Evolutionary conservation across 495 filamentous ascomycete species (phyloP).

Genomic region (Hypoxylon perforatum): DNA sequence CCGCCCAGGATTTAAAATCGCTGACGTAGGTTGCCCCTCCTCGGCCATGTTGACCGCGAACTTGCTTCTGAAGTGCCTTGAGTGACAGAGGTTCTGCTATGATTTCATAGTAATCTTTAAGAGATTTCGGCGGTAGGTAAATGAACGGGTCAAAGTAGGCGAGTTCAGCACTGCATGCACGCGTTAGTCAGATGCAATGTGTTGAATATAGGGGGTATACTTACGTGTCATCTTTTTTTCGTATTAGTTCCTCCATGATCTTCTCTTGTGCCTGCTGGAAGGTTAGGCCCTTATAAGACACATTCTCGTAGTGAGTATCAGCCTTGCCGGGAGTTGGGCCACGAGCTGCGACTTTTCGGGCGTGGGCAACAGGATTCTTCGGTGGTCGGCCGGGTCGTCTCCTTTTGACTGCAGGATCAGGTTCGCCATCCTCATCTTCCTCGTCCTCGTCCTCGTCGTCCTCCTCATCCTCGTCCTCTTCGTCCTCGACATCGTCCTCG

Average conservation of each 20-base stretch:
- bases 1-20: slow-evolving; percentile 79
- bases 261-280: slow-evolving; percentile 87
- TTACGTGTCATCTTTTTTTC: slow-evolving; percentile 70
- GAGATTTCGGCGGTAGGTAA: slow-evolving; percentile 69
- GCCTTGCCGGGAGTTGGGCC: slow-evolving; percentile 47
- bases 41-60: slow-evolving; percentile 74
- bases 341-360: slow-evolving; percentile 35
- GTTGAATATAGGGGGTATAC: slow-evolving; percentile 31
- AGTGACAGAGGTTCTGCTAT: slow-evolving; percentile 80
- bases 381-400: slow-evolving; percentile 43
- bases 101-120: slow-evolving; percentile 80
- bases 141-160: slow-evolving; percentile 71
- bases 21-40: slow-evolving; percentile 71
- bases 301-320: slow-evolving; percentile 64
- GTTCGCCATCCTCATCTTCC: slow-evolving; percentile 51
- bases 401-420: slow-evolving; percentile 40
- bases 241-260: slow-evolving; percentile 75
- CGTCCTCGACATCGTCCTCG: slow-evolving; percentile 38
- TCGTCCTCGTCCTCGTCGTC: slow-evolving; percentile 44
- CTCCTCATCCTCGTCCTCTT: slow-evolving; percentile 30
- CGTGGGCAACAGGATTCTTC: slow-evolving; percentile 45
- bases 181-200: slow-evolving; percentile 20
- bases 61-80: slow-evolving; percentile 74
- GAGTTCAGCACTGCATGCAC: slow-evolving; percentile 56
- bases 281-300: slow-evolving; percentile 68